phyloP scores from a whole-genome alignment of 352 stramenopile species.

The Globisporangium spinosum region DNA sequence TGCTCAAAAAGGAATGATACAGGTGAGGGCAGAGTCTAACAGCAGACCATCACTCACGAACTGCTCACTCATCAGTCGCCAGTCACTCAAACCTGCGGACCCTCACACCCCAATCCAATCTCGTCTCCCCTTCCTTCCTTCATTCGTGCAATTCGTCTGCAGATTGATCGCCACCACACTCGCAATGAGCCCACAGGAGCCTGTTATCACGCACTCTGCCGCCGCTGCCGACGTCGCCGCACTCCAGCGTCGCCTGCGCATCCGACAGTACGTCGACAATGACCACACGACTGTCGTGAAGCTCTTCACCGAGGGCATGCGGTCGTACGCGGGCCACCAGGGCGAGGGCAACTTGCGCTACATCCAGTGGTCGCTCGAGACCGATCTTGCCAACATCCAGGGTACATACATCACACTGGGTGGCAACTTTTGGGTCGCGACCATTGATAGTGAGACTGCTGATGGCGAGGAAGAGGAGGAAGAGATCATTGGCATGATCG shows the following conservation, averaged over 20 bases:
- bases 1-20: not conserved
- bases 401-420: conserved; percentile 28
- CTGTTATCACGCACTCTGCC: not conserved
- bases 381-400: conserved; percentile 32
- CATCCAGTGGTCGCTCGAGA: conserved; percentile 22
- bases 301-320: conserved; percentile 17
- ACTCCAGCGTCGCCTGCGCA: conserved; percentile 4
- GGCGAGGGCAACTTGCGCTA: conserved; percentile 21
- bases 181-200: not conserved
- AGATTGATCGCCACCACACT: not conserved
- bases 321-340: conserved; percentile 3
- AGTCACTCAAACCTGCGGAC: not conserved
- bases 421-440: conserved; percentile 45
- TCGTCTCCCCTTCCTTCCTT: not conserved
- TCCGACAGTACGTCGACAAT: conserved; percentile 20
- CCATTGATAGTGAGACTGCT: not conserved
- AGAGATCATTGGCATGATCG: conserved; percentile 19
- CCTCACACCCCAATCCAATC: not conserved
- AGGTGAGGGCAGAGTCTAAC: not conserved
- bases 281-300: conserved; percentile 24
- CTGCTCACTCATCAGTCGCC: conserved; percentile 1
- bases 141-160: not conserved
- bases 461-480: conserved; percentile 13
- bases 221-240: not conserved
- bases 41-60: not conserved